phyloP scores from a whole-genome alignment of 75 land plant genomes.

The Pinus albicaulis region DNA sequence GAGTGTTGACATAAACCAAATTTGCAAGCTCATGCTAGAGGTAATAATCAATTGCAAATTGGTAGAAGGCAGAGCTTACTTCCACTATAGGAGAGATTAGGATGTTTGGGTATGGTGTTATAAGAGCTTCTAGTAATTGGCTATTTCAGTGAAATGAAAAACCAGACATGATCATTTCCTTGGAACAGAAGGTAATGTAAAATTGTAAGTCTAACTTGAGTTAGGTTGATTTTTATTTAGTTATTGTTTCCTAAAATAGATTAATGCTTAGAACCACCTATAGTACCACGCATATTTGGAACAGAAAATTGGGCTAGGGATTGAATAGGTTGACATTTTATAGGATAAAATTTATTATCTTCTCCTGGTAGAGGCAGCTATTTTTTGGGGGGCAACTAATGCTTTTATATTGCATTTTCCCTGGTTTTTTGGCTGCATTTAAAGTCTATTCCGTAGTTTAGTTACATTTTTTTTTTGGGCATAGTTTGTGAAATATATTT shows the following conservation, averaged over 20 bases:
- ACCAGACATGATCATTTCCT: background rate
- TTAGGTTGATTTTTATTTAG: background rate
- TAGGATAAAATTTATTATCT: background rate
- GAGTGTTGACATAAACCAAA: background rate
- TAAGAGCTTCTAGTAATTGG: background rate
- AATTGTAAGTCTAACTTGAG: background rate
- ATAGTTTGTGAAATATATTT: background rate
- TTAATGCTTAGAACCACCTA: background rate
- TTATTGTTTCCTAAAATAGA: background rate
- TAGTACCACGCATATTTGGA: background rate
- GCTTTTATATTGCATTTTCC: no score
- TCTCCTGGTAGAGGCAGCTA: background rate
- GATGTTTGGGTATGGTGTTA: background rate
- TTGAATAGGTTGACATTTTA: background rate
- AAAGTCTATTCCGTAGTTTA: background rate
- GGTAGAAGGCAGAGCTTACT: background rate
- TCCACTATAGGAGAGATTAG: background rate
- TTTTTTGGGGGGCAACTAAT: no score
- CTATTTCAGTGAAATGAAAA: background rate
- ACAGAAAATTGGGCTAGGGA: background rate
- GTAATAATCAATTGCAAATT: background rate
- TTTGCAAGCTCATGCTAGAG: background rate
- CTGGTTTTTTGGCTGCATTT: no score
- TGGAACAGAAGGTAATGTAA: background rate
- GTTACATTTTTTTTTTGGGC: background rate